phyloP scores from a whole-genome alignment of 192 early-diverging fungal genomes.

The Ambispora gerdemannii region DNA sequence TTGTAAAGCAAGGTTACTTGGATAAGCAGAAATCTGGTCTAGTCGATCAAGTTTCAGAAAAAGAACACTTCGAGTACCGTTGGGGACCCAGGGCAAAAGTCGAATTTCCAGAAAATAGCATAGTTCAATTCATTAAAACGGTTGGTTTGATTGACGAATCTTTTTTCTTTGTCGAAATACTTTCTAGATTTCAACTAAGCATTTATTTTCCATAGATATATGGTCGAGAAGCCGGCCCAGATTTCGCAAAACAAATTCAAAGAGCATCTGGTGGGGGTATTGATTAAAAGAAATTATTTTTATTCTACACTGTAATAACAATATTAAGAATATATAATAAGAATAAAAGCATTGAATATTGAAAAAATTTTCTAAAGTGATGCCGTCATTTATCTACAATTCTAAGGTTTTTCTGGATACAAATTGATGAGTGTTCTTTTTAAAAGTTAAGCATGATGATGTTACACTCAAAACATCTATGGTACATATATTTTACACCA shows the following conservation, averaged over 20 bases:
- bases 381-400: neutral
- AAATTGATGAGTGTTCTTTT: too few relatives aligned
- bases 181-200: too few relatives aligned
- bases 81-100: conserved; percentile 63
- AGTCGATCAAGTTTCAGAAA: conserved; percentile 35
- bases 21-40: conserved; percentile 38
- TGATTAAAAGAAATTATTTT: neutral
- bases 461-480: too few relatives aligned
- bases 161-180: too few relatives aligned
- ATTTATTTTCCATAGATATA: conserved; percentile 35
- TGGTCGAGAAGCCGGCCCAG: conserved; percentile 32
- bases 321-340: neutral
- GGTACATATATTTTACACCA: conserved; percentile 28
- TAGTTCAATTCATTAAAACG: conserved; percentile 54
- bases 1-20: conserved; percentile 55
- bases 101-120: conserved; percentile 51
- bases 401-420: neutral
- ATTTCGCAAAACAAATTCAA: conserved; percentile 30
- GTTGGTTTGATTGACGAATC: too few relatives aligned
- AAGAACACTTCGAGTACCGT: conserved; percentile 43
- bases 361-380: too few relatives aligned
- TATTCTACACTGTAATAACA: neutral
- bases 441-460: too few relatives aligned
- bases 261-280: conserved; percentile 32
- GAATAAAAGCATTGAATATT: too few relatives aligned